Conservation (phyloP, 768 basidiomycete species). For the Boletales sp. region DNA sequence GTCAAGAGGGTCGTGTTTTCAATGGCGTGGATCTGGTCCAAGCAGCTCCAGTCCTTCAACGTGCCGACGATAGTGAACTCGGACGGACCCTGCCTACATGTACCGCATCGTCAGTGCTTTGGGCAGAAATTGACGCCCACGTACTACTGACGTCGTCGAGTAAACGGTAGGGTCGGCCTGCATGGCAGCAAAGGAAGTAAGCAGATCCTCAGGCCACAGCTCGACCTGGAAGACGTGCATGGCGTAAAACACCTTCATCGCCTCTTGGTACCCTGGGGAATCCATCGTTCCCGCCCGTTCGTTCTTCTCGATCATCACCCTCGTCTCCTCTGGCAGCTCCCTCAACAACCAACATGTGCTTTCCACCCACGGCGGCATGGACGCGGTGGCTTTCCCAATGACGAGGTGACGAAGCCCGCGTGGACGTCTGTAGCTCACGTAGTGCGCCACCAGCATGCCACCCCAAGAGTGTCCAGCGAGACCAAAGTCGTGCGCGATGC, state of each 20-base stretch:
- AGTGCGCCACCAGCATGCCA: slow-evolving; percentile 46
- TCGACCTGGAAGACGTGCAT: slow-evolving; percentile 34
- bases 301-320: slow-evolving; percentile 28
- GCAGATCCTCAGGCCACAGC: slow-evolving; percentile 34
- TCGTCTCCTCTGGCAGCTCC: slow-evolving; percentile 25
- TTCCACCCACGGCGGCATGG: slow-evolving; percentile 25
- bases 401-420: slow-evolving; percentile 35
- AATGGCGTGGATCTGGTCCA: slow-evolving; percentile 41
- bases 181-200: slow-evolving; percentile 21
- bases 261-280: slow-evolving; percentile 32
- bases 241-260: slow-evolving; percentile 25
- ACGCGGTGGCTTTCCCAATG: slow-evolving; percentile 32
- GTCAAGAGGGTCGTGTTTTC: slow-evolving; percentile 36
- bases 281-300: slow-evolving; percentile 33
- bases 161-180: slow-evolving; percentile 32
- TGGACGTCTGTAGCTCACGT: slow-evolving; percentile 37
- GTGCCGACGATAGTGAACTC: slow-evolving; percentile 40
- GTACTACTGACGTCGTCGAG: slow-evolving; percentile 29
- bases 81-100: slow-evolving; percentile 18
- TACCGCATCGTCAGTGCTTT: not conserved
- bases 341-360: slow-evolving; percentile 25
- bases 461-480: slow-evolving; percentile 60
- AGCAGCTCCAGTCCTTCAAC: slow-evolving; percentile 45
- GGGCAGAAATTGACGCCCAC: not conserved
- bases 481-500: slow-evolving; percentile 38